Percentiles rank a stretch among this genome's conserved stretches.
These are phyloP conservation scores for Leishmania tropica DNA, from an alignment of 208 protist genomes.

Conservation along the genomic window DNA sequence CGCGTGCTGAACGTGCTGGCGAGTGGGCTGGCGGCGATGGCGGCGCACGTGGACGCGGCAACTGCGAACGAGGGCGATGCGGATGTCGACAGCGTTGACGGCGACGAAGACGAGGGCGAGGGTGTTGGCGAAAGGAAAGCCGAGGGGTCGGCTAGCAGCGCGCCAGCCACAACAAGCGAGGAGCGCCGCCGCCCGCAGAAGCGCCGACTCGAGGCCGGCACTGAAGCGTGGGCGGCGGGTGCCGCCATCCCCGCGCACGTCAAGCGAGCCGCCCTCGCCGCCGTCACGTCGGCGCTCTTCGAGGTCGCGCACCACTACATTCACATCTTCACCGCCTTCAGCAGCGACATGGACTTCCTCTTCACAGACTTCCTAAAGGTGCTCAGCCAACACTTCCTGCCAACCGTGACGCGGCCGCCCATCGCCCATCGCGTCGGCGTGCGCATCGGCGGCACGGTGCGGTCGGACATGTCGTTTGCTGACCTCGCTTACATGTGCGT, in stretches of 20 bases:
- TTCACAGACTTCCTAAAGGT: slow-evolving; percentile 64
- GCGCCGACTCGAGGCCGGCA: neutral
- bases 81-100: slow-evolving; percentile 7
- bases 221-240: neutral
- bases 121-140: neutral
- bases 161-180: neutral
- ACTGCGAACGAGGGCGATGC: slow-evolving; percentile 28
- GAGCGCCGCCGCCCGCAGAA: neutral
- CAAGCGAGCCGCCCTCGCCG: slow-evolving; percentile 59
- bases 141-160: neutral
- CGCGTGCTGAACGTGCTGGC: slow-evolving; percentile 66
- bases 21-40: slow-evolving; percentile 26
- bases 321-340: slow-evolving; percentile 73
- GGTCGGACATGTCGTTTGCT: slow-evolving; percentile 57
- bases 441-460: slow-evolving; percentile 26
- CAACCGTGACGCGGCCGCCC: slow-evolving; percentile 36
- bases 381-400: slow-evolving; percentile 60
- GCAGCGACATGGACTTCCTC: slow-evolving; percentile 77
- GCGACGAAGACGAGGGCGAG: slow-evolving; percentile 13
- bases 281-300: slow-evolving; percentile 58
- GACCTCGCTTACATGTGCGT: slow-evolving; percentile 83
- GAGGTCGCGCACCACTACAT: slow-evolving; percentile 57
- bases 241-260: slow-evolving; percentile 10
- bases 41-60: slow-evolving; percentile 32
- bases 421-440: slow-evolving; percentile 48